Evolutionary conservation across 352 stramenopile genomes (phyloP).

Genomic region (Pythium dissimile): DNA sequence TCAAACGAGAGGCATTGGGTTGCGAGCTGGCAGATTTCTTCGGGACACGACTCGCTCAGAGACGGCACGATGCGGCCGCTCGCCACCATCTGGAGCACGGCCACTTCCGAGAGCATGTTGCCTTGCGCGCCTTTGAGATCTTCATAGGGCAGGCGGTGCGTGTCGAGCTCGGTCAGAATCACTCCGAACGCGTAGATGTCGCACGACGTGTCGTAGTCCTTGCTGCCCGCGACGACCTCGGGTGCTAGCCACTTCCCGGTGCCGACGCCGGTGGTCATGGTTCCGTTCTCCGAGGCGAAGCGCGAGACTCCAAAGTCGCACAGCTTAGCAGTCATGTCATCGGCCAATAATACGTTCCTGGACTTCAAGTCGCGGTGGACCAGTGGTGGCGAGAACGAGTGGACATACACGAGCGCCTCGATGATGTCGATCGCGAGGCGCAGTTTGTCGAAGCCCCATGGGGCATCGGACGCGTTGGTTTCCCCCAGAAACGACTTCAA

Average conservation of each 20-base stretch:
- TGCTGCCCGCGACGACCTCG: slow-evolving; percentile 35
- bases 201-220: slow-evolving; percentile 30
- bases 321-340: slow-evolving; percentile 21
- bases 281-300: slow-evolving; percentile 9
- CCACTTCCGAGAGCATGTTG: slow-evolving; percentile 30
- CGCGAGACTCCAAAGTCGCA: slow-evolving; percentile 22
- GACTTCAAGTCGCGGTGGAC: slow-evolving; percentile 46
- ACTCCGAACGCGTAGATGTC: slow-evolving; percentile 56
- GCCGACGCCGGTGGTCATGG: slow-evolving; percentile 17
- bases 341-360: slow-evolving; percentile 38
- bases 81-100: slow-evolving; percentile 37
- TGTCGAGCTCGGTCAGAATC: slow-evolving; percentile 51
- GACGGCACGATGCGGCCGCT: slow-evolving; percentile 22
- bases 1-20: slow-evolving; percentile 23
- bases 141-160: slow-evolving; percentile 45
- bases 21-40: slow-evolving; percentile 14
- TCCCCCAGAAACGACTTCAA: slow-evolving; percentile 42
- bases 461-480: neutral
- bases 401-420: slow-evolving; percentile 45
- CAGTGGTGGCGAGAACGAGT: slow-evolving; percentile 38
- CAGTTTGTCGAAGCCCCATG: slow-evolving; percentile 17
- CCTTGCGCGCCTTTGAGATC: slow-evolving; percentile 20
- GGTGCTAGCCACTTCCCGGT: slow-evolving; percentile 36
- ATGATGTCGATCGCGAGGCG: slow-evolving; percentile 43
- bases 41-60: slow-evolving; percentile 10